Evolutionary conservation across 2,329 filamentous ascomycete genomes (phyloP).

Genomic region (Aspergillus carbonarius): DNA sequence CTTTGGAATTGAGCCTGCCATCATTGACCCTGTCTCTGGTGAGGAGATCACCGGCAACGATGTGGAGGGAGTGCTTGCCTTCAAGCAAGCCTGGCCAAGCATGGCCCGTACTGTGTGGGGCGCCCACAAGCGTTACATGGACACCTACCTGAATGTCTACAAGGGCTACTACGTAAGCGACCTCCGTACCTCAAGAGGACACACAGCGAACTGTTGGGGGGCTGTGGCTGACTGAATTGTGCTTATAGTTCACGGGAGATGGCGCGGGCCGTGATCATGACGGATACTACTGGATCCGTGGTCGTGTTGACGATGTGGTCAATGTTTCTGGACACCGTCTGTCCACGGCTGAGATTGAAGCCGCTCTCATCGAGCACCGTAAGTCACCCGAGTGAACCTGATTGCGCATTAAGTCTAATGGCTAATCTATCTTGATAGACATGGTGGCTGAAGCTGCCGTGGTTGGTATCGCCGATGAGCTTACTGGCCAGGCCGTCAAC

Average conservation of each 20-base stretch:
- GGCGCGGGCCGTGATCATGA: slow-evolving; percentile 95
- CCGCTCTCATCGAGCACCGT: slow-evolving; percentile 88
- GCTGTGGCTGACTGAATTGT: slow-evolving; percentile 11
- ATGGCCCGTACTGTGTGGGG: slow-evolving; percentile 99
- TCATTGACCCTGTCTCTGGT: slow-evolving; percentile 94
- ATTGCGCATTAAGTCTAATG: neutral
- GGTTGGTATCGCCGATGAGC: slow-evolving; percentile 87
- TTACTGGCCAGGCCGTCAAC: slow-evolving; percentile 95
- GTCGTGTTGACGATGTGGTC: slow-evolving; percentile 96
- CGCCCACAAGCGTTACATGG: slow-evolving; percentile 97
- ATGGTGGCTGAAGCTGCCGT: slow-evolving; percentile 88
- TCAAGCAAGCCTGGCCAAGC: slow-evolving; percentile 97
- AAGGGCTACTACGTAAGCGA: slow-evolving; percentile 89
- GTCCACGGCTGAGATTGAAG: slow-evolving; percentile 97
- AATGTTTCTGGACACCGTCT: slow-evolving; percentile 96
- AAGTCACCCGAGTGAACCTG: slow-evolving; percentile 26
- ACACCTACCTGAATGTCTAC: slow-evolving; percentile 97
- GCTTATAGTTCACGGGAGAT: slow-evolving; percentile 58
- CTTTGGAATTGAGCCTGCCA: slow-evolving; percentile 96
- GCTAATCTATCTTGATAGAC: slow-evolving; percentile 26
- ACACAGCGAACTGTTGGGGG: too few relatives aligned
- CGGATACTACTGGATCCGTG: slow-evolving; percentile 99
- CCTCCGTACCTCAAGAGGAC: neutral
- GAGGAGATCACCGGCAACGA: slow-evolving; percentile 93
- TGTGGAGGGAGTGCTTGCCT: slow-evolving; percentile 92